phyloP scores from a whole-genome alignment of 2,329 filamentous ascomycete species.

The Lachnellula willkommii region DNA sequence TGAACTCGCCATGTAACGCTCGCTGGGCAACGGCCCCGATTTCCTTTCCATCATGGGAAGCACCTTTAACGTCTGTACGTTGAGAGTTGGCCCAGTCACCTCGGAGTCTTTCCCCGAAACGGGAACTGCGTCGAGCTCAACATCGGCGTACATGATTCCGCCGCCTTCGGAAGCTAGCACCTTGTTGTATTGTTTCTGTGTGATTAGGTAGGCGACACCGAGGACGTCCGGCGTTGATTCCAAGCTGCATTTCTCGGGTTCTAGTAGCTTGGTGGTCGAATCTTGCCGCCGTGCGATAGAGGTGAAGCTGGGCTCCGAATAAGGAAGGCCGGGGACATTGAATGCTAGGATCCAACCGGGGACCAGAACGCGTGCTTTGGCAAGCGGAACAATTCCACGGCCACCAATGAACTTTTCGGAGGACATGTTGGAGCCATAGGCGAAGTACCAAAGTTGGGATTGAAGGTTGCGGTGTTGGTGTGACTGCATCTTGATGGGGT shows the following conservation, averaged over 20 bases:
- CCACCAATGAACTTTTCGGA: conserved; percentile 3
- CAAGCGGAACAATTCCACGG: conserved; percentile 4
- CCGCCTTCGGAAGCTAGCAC: conserved; percentile 6
- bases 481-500: no score
- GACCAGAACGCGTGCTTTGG: neutral
- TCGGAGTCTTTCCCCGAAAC: neutral
- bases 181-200: neutral
- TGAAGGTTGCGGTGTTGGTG: no score
- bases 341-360: neutral
- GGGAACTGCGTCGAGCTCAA: conserved; percentile 1
- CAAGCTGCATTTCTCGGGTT: no score
- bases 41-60: neutral
- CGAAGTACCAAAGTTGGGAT: conserved; percentile 8
- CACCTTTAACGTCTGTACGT: conserved; percentile 1
- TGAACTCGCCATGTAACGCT: conserved; percentile 3
- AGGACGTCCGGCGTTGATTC: neutral
- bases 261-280: no score
- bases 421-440: conserved; percentile 9
- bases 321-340: conserved; percentile 7
- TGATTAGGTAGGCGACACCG: conserved; percentile 7
- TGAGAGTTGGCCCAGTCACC: neutral
- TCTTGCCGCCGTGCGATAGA: neutral
- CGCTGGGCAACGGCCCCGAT: neutral
- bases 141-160: conserved; percentile 2
- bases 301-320: conserved; percentile 4